These are phyloP conservation scores for Aureobasidium sp. DNA, from an alignment of 2,329 filamentous ascomycete species.

Conservation along the genomic window DNA sequence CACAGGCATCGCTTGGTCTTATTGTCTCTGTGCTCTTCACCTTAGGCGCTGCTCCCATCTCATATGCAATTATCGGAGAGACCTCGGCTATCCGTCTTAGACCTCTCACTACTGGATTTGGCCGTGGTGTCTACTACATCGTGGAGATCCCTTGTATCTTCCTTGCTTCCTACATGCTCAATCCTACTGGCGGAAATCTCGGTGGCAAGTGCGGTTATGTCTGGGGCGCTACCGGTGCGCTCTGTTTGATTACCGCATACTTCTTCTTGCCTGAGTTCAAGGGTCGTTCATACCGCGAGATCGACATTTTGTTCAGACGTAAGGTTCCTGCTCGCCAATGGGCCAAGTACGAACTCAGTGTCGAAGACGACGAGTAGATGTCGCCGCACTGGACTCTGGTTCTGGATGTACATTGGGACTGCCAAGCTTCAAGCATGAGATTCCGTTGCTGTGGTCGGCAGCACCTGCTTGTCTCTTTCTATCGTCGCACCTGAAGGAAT, in stretches of 20 bases:
- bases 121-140: conserved; percentile 55
- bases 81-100: conserved; percentile 57
- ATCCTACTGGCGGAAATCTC: conserved; percentile 32
- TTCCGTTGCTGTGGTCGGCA: too few species aligned
- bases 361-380: conserved; percentile 53
- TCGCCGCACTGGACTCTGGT: too few species aligned
- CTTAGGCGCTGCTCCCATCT: conserved; percentile 53
- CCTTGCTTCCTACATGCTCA: conserved; percentile 53
- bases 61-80: conserved; percentile 60
- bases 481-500: too few species aligned
- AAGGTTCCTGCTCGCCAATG: conserved; percentile 45
- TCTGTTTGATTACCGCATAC: conserved; percentile 42
- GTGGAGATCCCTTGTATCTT: conserved; percentile 60
- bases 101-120: conserved; percentile 56
- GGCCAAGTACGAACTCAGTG: conserved; percentile 47
- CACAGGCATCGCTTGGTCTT: conserved; percentile 54
- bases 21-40: conserved; percentile 59
- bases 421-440: too few species aligned
- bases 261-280: conserved; percentile 49
- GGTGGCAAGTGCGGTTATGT: conserved; percentile 51
- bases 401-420: too few species aligned
- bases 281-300: conserved; percentile 50
- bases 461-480: too few species aligned
- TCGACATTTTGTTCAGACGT: conserved; percentile 52
- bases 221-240: conserved; percentile 49